Conservation (phyloP, 106 monocot species). For the Xerophyta viscosa region DNA sequence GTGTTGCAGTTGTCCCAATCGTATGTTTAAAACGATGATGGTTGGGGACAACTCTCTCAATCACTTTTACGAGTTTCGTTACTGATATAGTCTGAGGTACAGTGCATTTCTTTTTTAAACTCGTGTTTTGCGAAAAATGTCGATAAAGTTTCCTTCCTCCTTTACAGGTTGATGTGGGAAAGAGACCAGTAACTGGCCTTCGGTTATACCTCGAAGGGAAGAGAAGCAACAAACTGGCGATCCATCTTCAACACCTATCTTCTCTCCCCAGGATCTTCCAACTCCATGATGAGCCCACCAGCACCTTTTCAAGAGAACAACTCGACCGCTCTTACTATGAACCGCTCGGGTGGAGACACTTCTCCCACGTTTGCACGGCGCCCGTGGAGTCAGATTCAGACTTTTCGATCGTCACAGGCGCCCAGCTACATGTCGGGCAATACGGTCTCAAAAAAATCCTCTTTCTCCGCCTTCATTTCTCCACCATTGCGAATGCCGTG, state of each 20-base stretch:
- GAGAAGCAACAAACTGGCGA: slow-evolving; percentile 49
- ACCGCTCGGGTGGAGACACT: slow-evolving; percentile 45
- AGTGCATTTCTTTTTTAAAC: too few relatives aligned
- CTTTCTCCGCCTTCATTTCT: slow-evolving; percentile 54
- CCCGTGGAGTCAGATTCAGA: slow-evolving; percentile 48
- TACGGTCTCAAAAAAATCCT: slow-evolving; percentile 28
- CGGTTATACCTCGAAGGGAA: slow-evolving; percentile 82
- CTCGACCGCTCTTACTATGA: slow-evolving; percentile 35
- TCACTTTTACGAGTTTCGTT: too few relatives aligned
- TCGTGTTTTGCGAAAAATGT: too few relatives aligned
- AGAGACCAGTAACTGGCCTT: slow-evolving; percentile 71
- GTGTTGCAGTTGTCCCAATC: too few relatives aligned
- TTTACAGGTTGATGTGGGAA: slow-evolving; percentile 47
- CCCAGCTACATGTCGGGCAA: slow-evolving; percentile 44
- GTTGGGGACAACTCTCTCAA: too few relatives aligned
- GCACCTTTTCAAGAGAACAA: slow-evolving; percentile 47
- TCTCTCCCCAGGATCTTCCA: slow-evolving; percentile 31
- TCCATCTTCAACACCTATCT: slow-evolving; percentile 86
- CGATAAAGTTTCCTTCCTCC: too few relatives aligned
- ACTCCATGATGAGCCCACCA: slow-evolving; percentile 18
- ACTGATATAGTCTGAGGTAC: too few relatives aligned
- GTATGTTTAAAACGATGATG: too few relatives aligned
- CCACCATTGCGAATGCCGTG: slow-evolving; percentile 25
- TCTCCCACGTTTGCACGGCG: slow-evolving; percentile 61
- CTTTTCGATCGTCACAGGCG: slow-evolving; percentile 65